phyloP scores from a whole-genome alignment of 768 basidiomycete genomes.

The Amyloporia xantha region DNA sequence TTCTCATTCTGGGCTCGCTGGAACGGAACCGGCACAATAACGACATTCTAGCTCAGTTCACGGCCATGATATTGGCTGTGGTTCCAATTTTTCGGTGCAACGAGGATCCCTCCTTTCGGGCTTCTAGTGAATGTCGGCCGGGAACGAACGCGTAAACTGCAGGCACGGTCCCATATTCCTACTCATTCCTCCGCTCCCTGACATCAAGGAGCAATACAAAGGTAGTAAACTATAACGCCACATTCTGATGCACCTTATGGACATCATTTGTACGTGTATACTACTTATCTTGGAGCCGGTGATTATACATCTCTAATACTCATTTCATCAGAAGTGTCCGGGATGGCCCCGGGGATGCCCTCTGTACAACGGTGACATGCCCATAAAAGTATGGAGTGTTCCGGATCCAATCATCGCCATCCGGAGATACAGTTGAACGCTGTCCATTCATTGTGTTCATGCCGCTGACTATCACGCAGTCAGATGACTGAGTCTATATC shows the following conservation, averaged over 20 bases:
- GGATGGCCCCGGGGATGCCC: too few species aligned
- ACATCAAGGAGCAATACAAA: background rate
- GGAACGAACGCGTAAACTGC: background rate
- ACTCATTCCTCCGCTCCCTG: background rate
- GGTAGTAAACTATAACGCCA: conserved; percentile 16
- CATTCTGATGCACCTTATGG: conserved; percentile 16
- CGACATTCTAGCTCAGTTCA: background rate
- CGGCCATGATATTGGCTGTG: background rate
- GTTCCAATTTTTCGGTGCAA: too few species aligned
- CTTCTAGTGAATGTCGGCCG: background rate
- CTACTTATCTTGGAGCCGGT: background rate
- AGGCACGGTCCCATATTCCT: background rate
- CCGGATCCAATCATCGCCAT: background rate
- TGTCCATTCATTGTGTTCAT: too few species aligned
- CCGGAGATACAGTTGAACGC: background rate
- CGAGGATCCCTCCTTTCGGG: too few species aligned
- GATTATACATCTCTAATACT: background rate
- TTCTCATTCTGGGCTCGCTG: background rate
- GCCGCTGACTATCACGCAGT: too few species aligned
- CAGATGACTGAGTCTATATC: background rate
- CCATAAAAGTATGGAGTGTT: too few species aligned
- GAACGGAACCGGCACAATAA: background rate
- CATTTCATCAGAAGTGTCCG: background rate
- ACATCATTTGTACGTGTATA: conserved; percentile 12
- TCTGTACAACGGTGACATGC: too few species aligned